Conservation (phyloP, 768 basidiomycete genomes). For the Chlorophyllum brunneum region DNA sequence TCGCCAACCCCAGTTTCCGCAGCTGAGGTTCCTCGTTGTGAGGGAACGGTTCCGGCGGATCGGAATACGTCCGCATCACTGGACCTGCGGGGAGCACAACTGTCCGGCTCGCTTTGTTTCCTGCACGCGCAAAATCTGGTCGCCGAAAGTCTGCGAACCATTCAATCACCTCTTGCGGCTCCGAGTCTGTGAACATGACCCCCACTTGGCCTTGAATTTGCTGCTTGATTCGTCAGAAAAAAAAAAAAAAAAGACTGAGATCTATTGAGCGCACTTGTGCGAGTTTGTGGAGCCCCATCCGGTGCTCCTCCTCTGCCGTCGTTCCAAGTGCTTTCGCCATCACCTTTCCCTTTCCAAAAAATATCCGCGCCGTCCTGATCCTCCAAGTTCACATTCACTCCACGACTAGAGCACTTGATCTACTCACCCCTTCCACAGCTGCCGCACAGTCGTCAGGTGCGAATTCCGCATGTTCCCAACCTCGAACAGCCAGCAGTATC, state of each 20-base stretch:
- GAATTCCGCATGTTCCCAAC: slow-evolving; percentile 96
- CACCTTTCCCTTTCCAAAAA: slow-evolving; percentile 82
- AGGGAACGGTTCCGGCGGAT: slow-evolving; percentile 86
- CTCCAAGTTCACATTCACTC: slow-evolving; percentile 2
- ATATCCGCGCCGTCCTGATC: slow-evolving; percentile 79
- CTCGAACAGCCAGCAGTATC: slow-evolving; percentile 93
- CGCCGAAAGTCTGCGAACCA: slow-evolving; percentile 93
- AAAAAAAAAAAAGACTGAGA: not conserved
- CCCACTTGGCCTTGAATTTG: slow-evolving; percentile 95
- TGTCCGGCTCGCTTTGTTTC: slow-evolving; percentile 72
- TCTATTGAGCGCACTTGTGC: slow-evolving; percentile 52
- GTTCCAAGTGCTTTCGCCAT: slow-evolving; percentile 96
- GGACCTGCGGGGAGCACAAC: slow-evolving; percentile 81
- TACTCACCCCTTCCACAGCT: slow-evolving; percentile 87
- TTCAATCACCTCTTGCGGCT: slow-evolving; percentile 85
- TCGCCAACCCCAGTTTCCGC: slow-evolving; percentile 85
- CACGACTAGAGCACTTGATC: not conserved
- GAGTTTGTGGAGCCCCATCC: slow-evolving; percentile 71
- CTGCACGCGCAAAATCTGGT: slow-evolving; percentile 88
- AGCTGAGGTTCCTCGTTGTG: slow-evolving; percentile 98
- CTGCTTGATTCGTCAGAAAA: slow-evolving; percentile 33
- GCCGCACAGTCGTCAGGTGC: slow-evolving; percentile 89
- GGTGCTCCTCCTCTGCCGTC: slow-evolving; percentile 83
- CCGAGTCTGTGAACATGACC: slow-evolving; percentile 85
- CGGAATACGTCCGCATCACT: slow-evolving; percentile 74